Evolutionary conservation across 306 rosid species (phyloP), one percentile per base, ranked within the genome.

Genomic region (Prunus mongolica): DNA sequence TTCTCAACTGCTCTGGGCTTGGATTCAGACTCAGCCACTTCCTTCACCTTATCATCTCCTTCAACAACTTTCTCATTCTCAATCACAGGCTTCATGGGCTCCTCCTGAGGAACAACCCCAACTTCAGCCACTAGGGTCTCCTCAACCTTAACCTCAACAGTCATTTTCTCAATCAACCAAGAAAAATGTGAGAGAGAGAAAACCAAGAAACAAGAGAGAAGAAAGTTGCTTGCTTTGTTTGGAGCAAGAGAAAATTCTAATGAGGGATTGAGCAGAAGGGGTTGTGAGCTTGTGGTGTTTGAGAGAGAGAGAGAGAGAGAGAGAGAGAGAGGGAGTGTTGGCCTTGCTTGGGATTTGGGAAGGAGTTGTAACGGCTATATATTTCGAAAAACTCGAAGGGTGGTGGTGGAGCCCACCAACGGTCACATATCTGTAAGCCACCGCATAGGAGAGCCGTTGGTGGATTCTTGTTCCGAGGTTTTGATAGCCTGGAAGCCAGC

Each of bases 401-500:
- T 4, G 19, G 12, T 8, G 19, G 25, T n/a, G 81, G 75, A 27
- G n/a, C 81, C 85, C 81, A 62, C 74, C 71, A 86, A 86, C 89
- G 89, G 87, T 71, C 76, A 80, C 75, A 18, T 83, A 71, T 67
- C 83, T 83, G 87, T 30, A 46, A 49, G 58, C 87, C 89, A 86
- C 82, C 87, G 81, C 79, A 78, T 12, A 67, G 20, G 77, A 22
- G 65, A 82, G 89, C 84, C 82, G 89, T 85, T 85, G 79, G 77
- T 46, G 45, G 71, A 67, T 74, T 81, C 81, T 20, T 38, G 34
- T 25, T 22, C 65, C 77, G 67, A 5, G 58, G 66, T 12, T 67
- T 25, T 78, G 85, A 76, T 27, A 22, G 81, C 72, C 88, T 84
- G 88, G 82, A 81, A 12, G 83, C 71, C 88, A 85, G 81, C 85